Conservation (phyloP, 441 rosid species). For the Syzygium malaccense region DNA sequence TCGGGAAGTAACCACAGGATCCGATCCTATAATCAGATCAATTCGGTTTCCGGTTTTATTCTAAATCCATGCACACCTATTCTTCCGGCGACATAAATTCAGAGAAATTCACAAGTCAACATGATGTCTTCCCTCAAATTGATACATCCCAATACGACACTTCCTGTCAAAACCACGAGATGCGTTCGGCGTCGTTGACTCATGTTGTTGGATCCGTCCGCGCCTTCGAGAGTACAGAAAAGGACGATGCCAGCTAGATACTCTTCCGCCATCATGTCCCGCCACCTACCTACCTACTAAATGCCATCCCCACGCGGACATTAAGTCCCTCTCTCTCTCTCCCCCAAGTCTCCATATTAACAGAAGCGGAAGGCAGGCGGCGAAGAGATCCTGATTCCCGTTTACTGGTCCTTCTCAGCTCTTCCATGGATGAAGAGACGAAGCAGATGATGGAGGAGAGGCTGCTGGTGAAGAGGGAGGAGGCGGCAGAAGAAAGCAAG, state of each 20-base stretch:
- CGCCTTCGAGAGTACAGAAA: not conserved
- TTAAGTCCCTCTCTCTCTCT: not conserved
- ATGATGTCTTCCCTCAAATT: too few relatives aligned
- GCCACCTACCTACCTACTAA: too few relatives aligned
- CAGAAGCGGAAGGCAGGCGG: not conserved
- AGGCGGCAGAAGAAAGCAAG: not conserved
- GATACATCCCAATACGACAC: not conserved
- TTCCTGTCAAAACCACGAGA: not conserved
- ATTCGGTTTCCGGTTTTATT: too few relatives aligned
- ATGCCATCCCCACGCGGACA: not conserved
- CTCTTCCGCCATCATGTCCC: not conserved
- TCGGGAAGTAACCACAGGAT: not conserved
- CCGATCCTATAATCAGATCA: too few relatives aligned
- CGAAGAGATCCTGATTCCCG: not conserved
- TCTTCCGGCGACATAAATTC: too few relatives aligned
- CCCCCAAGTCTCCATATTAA: not conserved
- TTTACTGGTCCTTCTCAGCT: not conserved
- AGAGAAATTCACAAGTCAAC: too few relatives aligned
- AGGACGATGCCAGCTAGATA: not conserved
- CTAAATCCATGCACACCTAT: too few relatives aligned
- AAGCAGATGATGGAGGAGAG: constrained; percentile 7
- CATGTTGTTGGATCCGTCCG: not conserved
- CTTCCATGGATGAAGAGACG: not conserved
- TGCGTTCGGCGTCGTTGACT: not conserved
- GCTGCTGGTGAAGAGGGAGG: constrained; percentile 13